Base-by-base conservation (phyloP, 2,329 filamentous ascomycete genomes). In the Cytospora schulzeri region DNA sequence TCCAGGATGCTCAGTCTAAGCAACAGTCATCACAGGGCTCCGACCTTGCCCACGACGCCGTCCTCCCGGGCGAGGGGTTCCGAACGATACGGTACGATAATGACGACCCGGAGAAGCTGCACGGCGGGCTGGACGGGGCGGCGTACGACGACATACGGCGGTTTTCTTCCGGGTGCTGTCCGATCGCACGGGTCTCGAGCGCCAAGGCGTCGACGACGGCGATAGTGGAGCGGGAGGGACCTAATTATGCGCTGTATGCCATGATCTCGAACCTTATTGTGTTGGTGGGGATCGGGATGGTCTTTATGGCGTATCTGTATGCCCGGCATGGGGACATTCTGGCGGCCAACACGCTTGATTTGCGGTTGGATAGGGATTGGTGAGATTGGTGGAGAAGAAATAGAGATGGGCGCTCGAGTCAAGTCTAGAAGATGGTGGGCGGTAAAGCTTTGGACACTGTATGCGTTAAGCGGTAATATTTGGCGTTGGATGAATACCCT, bases 51-150 rank as follows among this genome's bases (percentile, higher is more conserved):
- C 62, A 26, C 24, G 50, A 62, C n/a, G 62, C 65, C 19, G 45
- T 51, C 26, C 8, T 66, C 28, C 65, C 65, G 7, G 57, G 53
- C 26, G 62, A 62, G 17, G 57, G 62, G 14, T 66, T 66, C 31
- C 65, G 65, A 17, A 62, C 62, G 12, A 45, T 66, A 28, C 62
- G 24, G 1, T 66, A 66, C 38, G 50, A 29, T 14, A 26, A 22
- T 17, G 54, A 64, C 3, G 17, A 50, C 19, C 19, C 9, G 24
- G 38, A 50, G 26, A 48, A 33, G 31, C 38, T 15, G 38, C n/a
- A 24, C 19, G 45, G 45, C 22, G 45, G 45, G 45, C 45, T 48
- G 45, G 60, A 62, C 29, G 60, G 60, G 22, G 5, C 60, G 22
- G 5, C 60, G 26, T 24, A 29, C 3, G 52, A 62, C 4, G 60